Conservation (phyloP, 1,284 basidiomycete genomes). For the Sporisorium iseilematis-ciliati region DNA sequence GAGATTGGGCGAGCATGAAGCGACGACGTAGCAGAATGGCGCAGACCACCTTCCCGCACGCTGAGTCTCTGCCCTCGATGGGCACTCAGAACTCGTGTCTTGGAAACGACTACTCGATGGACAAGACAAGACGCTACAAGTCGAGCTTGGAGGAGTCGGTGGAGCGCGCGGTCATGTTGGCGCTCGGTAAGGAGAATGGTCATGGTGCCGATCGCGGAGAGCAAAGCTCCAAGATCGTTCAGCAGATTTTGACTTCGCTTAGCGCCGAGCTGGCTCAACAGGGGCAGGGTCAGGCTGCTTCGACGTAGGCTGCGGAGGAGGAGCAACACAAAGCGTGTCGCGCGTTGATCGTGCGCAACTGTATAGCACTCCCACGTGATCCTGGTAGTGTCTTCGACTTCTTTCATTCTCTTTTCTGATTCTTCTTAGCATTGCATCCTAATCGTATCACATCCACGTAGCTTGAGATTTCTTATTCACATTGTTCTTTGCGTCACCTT, state of each 20-base stretch:
- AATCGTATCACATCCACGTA: background rate
- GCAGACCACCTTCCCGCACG: conserved; percentile 6
- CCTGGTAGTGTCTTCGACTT: background rate
- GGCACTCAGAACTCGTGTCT: too few relatives aligned
- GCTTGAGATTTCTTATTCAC: background rate
- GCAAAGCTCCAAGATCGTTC: conserved; percentile 30
- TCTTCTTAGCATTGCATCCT: background rate
- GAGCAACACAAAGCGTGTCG: too few relatives aligned
- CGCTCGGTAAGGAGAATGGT: conserved; percentile 24
- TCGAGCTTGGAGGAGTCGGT: conserved; percentile 28
- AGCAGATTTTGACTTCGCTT: conserved; percentile 33
- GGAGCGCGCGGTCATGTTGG: conserved; percentile 35
- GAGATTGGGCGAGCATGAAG: conserved; percentile 48
- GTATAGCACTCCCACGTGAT: background rate
- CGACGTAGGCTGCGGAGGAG: background rate
- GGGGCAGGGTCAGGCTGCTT: background rate
- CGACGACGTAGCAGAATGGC: conserved; percentile 16
- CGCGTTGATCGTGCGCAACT: background rate
- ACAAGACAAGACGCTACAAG: background rate
- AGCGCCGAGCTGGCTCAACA: conserved; percentile 18
- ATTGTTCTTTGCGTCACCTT: background rate
- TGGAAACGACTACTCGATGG: too few relatives aligned
- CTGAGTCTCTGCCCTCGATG: background rate
- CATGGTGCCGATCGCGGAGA: conserved; percentile 10
- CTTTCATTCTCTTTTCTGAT: background rate